Base-by-base conservation (phyloP, 306 rosid genomes). In the Acacia confusa region DNA sequence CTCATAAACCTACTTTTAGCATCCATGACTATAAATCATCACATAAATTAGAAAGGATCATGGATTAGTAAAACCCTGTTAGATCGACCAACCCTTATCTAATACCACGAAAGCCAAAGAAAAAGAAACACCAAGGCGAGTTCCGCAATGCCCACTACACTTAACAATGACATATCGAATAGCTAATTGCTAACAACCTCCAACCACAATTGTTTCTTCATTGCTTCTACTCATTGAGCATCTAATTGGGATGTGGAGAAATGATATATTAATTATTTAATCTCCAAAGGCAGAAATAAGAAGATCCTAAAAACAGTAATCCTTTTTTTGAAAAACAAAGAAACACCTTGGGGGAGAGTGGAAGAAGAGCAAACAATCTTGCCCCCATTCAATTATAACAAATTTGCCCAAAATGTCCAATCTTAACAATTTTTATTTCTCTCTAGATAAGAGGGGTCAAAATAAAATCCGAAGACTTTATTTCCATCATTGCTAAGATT, bases 321-420 rank as follows among this genome's bases (percentile, higher is more conserved):
- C 14, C 64, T 8, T 30, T 48, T n/a, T 28, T 36, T 15, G 1
- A 14, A 16, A 41, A 41, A 40, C 9, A 16, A 4, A 48, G 32
- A 81, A 27, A 25, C 60, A 72, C 38, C 8, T 20, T 36, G 6
- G 27, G 28, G 15, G 6, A 22, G 28, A n/a, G 19, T 28, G 9
- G 4, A 47, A 27, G 36, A 17, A 9, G 74, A 43, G 44, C 9
- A 36, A 16, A 71, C 74, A 68, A 47, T n/a, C 38, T 45, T 13
- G 76, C 55, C 41, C 32, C 41, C 55, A 17, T 40, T 9, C 75
- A 40, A 84, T 24, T n/a, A 58, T 32, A 80, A 22, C 81, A 36
- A n/a, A 22, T 70, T 76, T 60, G 55, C 77, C 55, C 9, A 70
- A 79, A 70, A 16, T 15, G 53, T 75, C 84, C 84, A 85, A 79